Conservation (phyloP, 208 protist species). For the Wallacemonas sp. region DNA sequence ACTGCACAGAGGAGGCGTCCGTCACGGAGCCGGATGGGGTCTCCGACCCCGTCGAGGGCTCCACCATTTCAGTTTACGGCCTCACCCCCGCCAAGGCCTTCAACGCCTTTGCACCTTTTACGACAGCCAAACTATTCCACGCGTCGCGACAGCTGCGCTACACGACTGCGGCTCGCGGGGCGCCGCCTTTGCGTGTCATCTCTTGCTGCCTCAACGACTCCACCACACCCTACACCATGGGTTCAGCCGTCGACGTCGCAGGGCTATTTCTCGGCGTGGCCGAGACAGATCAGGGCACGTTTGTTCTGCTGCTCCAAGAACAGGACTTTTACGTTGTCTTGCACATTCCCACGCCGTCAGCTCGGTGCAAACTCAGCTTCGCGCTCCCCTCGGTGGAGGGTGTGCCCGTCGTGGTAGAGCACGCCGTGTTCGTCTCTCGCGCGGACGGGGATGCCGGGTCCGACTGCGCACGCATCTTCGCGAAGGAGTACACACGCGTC, state of each 20-base stretch:
- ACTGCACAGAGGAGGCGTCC: constrained; percentile 20
- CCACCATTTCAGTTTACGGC: constrained; percentile 51
- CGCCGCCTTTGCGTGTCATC: constrained; percentile 9
- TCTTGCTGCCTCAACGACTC: constrained; percentile 12
- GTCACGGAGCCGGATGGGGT: not conserved
- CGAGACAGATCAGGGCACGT: constrained; percentile 31
- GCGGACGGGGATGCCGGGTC: constrained; percentile 52
- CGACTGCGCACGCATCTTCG: constrained; percentile 67
- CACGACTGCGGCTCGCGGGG: constrained; percentile 2
- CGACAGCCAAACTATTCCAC: constrained; percentile 68
- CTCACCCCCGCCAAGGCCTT: constrained; percentile 58
- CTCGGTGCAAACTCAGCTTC: constrained; percentile 35
- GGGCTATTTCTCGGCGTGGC: constrained; percentile 50
- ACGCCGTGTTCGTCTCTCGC: constrained; percentile 59
- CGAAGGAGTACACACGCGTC: constrained; percentile 72
- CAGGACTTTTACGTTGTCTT: constrained; percentile 53
- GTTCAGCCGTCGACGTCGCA: constrained; percentile 45
- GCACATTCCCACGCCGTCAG: constrained; percentile 53
- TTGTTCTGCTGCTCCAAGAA: constrained; percentile 40
- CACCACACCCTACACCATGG: constrained; percentile 19
- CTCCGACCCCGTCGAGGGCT: constrained; percentile 45
- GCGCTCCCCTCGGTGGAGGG: constrained; percentile 28
- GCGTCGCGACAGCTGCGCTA: constrained; percentile 53
- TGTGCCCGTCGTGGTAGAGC: constrained; percentile 43
- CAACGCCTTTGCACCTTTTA: constrained; percentile 59